Evolutionary conservation across 1,284 basidiomycete species (phyloP).

Genomic region (Pholiota adiposa): DNA sequence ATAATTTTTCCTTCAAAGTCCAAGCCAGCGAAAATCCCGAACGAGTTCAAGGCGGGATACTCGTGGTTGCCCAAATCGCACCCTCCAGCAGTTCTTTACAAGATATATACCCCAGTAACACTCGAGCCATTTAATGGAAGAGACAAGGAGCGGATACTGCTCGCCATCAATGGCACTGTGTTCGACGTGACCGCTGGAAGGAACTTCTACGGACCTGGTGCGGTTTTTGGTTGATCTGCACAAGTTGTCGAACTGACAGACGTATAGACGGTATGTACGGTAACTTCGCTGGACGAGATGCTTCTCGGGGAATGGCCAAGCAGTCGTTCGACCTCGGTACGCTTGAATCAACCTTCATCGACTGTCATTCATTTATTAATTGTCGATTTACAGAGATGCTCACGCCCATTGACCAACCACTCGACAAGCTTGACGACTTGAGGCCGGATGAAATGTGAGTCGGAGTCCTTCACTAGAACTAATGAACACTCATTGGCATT

Average conservation of each 20-base stretch:
- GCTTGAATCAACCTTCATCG: constrained; percentile 28
- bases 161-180: constrained; percentile 87
- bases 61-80: constrained; percentile 86
- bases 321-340: constrained; percentile 90
- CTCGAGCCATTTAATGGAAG: constrained; percentile 71
- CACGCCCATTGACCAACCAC: constrained; percentile 82
- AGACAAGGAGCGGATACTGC: constrained; percentile 74
- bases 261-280: constrained; percentile 89
- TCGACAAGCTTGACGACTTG: constrained; percentile 84
- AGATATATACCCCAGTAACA: constrained; percentile 78
- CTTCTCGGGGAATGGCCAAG: constrained; percentile 95
- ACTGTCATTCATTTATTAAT: background rate
- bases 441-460: constrained; percentile 83
- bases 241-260: background rate
- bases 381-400: constrained; percentile 73
- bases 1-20: constrained; percentile 71
- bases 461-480: background rate
- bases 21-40: constrained; percentile 52
- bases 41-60: constrained; percentile 79
- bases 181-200: constrained; percentile 91
- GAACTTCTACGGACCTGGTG: constrained; percentile 93
- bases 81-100: constrained; percentile 75
- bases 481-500: background rate
- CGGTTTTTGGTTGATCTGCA: constrained; percentile 31
- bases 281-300: constrained; percentile 95